Evolutionary conservation across 2,329 filamentous ascomycete species (phyloP).

Genomic region (Botrytis medusae): DNA sequence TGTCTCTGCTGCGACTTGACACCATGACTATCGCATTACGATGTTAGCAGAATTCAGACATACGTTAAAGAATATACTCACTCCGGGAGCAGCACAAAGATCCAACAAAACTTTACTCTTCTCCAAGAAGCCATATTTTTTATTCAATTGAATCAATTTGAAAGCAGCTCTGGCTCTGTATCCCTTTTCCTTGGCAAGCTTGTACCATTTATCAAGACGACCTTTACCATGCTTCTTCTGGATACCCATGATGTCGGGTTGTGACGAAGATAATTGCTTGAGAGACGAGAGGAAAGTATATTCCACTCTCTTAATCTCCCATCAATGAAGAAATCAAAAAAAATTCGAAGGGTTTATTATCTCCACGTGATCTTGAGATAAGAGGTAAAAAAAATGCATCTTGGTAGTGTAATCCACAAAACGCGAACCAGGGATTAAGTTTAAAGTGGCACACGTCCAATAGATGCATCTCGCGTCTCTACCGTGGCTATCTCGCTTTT

Average conservation of each 20-base stretch:
- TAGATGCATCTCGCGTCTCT: slow-evolving; percentile 14
- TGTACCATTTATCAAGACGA: slow-evolving; percentile 98
- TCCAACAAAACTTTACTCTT: slow-evolving; percentile 95
- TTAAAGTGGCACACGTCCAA: slow-evolving; percentile 20
- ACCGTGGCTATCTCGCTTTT: neutral
- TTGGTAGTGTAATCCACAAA: neutral
- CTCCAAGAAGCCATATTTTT: slow-evolving; percentile 97
- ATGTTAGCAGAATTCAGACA: slow-evolving; percentile 28
- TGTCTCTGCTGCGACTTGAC: slow-evolving; percentile 90
- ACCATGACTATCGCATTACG: slow-evolving; percentile 69
- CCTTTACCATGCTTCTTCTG: slow-evolving; percentile 99
- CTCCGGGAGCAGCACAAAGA: slow-evolving; percentile 94
- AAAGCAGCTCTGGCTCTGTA: slow-evolving; percentile 95
- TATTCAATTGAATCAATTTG: slow-evolving; percentile 97
- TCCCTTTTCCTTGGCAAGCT: slow-evolving; percentile 96
- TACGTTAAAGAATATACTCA: slow-evolving; percentile 48
- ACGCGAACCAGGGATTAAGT: slow-evolving; percentile 11
- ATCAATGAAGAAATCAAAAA: slow-evolving; percentile 14
- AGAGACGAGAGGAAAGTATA: slow-evolving; percentile 9
- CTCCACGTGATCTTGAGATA: neutral
- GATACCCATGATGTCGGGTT: slow-evolving; percentile 69
- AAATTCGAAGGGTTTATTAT: neutral
- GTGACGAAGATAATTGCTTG: slow-evolving; percentile 2
- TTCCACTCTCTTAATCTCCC: neutral
- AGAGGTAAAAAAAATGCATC: neutral